phyloP scores from a whole-genome alignment of 225 moss, liverwort and hornwort species.

The Marchantia polymorpha region DNA sequence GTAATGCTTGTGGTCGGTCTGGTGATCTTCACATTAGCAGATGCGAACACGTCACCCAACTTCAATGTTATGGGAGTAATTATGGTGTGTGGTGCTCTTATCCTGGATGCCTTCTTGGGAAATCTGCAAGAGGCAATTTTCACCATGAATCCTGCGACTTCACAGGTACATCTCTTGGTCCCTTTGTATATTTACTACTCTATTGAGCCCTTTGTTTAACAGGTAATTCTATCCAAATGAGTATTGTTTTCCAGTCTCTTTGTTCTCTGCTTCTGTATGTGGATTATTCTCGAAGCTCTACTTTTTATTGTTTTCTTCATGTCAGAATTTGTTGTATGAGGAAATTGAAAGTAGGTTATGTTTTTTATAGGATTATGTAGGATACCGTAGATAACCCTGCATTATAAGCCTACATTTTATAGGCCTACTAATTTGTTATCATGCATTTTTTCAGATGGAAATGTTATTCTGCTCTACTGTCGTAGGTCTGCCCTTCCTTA shows the following conservation, averaged over 20 bases:
- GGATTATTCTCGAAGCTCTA: too few species aligned
- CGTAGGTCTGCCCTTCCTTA: constrained; percentile 74
- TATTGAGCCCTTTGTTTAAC: too few species aligned
- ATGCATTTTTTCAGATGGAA: constrained; percentile 57
- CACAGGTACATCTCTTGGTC: constrained; percentile 60
- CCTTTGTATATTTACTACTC: too few species aligned
- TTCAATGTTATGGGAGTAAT: constrained; percentile 76
- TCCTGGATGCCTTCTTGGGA: constrained; percentile 72
- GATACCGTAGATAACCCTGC: not conserved
- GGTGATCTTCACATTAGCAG: constrained; percentile 78
- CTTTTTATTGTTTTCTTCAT: too few species aligned
- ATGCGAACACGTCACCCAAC: constrained; percentile 72
- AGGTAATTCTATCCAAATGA: not conserved
- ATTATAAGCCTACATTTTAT: too few species aligned
- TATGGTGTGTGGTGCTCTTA: constrained; percentile 79
- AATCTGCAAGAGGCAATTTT: constrained; percentile 88
- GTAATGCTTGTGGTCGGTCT: constrained; percentile 68
- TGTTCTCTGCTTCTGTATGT: not conserved
- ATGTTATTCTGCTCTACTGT: constrained; percentile 84
- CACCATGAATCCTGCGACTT: constrained; percentile 63
- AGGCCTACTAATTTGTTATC: not conserved
- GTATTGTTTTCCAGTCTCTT: not conserved
- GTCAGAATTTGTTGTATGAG: too few species aligned
- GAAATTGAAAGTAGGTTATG: not conserved
- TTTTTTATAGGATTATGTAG: not conserved